Base-by-base conservation (phyloP, 176 grass and related monocot genomes). In the Oryza australiensis region DNA sequence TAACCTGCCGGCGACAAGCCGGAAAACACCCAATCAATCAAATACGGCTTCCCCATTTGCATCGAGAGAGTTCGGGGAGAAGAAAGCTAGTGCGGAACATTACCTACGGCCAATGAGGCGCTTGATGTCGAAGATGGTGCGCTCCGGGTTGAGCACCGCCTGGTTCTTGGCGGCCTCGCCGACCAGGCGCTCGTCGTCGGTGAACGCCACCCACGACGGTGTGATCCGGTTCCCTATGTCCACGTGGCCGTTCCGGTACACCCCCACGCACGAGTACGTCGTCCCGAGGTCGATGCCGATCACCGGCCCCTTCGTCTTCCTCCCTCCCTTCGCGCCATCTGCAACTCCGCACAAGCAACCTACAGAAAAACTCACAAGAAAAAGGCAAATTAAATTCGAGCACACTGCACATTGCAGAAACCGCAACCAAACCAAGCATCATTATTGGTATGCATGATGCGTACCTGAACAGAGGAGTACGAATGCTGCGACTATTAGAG, bases 61-160 rank as follows among this genome's bases (percentile, higher is more conserved):
- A 48, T 16, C 45, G 45, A 48, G 14, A 48, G 14, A 48, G 10
- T 12, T 12, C 10, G 12, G 40, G 40, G 3, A 42, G 40, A 42
- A 42, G 40, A 42, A 12, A 42, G 45, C 14, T 48, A 15, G 0
- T 1, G 14, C 4, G 14, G 45, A 48, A 55, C 13, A 13, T 46
- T 55, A 55, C 51, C 51, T 55, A 7, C 51, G 57, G 29, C 84
- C 84, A 12, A 86, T 66, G 7, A 80, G 84, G 14, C 76, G 29
- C 43, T 86, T 86, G 34, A 72, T 76, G 46, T 86, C 84, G 48
- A 73, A 86, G 43, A 86, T 65, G 42, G 84, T 86, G 28, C 75
- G 70, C 26, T 80, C 84, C 4, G 84, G 65, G 26, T 86, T 79
- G 51, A 72, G 20, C 23, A 68, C 67, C 26, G 84, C 75, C 75